These are phyloP conservation scores for Mortierella sp. DNA, from an alignment of 371 early-diverging fungal genomes.

Conservation along the genomic window DNA sequence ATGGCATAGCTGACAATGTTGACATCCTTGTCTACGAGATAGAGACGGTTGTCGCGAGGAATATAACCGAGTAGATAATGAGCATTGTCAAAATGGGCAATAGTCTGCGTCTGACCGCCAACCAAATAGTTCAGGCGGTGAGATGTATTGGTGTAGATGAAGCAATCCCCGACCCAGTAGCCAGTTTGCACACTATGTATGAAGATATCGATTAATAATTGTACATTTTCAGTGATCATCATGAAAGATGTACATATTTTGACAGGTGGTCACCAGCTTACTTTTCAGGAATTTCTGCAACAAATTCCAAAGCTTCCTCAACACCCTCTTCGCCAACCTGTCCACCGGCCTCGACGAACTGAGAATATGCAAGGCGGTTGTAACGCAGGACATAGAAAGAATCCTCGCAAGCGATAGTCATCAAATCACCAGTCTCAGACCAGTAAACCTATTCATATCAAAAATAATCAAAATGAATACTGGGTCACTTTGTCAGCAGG, in stretches of 20 bases:
- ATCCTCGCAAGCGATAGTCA: slow-evolving; percentile 93
- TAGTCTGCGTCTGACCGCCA: slow-evolving; percentile 91
- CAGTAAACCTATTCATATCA: slow-evolving; percentile 74
- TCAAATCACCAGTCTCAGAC: slow-evolving; percentile 94
- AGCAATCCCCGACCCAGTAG: slow-evolving; percentile 98
- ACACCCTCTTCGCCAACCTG: slow-evolving; percentile 92
- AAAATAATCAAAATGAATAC: background rate
- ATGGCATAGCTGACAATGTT: slow-evolving; percentile 91
- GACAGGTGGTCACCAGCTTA: slow-evolving; percentile 11
- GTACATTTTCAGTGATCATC: background rate
- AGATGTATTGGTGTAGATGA: slow-evolving; percentile 92
- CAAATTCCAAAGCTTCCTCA: slow-evolving; percentile 95
- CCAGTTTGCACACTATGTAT: slow-evolving; percentile 84
- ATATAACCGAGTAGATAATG: slow-evolving; percentile 95
- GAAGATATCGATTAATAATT: background rate
- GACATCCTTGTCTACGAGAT: slow-evolving; percentile 94
- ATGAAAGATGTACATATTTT: background rate
- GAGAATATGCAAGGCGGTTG: slow-evolving; percentile 86
- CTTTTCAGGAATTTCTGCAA: slow-evolving; percentile 90
- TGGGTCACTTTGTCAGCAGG: no score
- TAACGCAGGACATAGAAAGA: slow-evolving; percentile 93
- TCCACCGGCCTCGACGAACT: slow-evolving; percentile 81
- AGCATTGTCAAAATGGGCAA: slow-evolving; percentile 93
- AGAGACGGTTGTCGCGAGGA: slow-evolving; percentile 93
- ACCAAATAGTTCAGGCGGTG: slow-evolving; percentile 96